A percentile compares a stretch with the other conserved stretches of the same genome.
Conservation (phyloP, 495 filamentous ascomycete genomes). For the Neurospora hispaniola region DNA sequence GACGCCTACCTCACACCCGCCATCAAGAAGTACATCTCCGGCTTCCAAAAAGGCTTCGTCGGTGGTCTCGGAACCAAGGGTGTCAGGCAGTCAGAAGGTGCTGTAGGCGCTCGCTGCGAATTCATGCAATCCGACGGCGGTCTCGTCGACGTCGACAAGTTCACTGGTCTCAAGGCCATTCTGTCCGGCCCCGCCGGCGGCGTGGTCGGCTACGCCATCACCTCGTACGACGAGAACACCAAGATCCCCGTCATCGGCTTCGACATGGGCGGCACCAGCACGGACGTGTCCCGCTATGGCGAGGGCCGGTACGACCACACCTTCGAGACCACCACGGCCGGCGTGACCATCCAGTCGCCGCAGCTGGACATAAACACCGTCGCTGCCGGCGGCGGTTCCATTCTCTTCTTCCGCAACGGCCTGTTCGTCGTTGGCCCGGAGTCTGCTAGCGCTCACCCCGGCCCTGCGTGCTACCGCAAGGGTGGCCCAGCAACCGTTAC, state of each 20-base stretch:
- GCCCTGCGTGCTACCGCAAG: slow-evolving; percentile 90
- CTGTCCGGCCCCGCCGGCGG: slow-evolving; percentile 73
- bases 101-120: slow-evolving; percentile 56
- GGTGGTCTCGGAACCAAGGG: slow-evolving; percentile 59
- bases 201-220: slow-evolving; percentile 89
- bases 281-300: slow-evolving; percentile 88
- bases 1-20: slow-evolving; percentile 95
- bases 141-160: slow-evolving; percentile 62
- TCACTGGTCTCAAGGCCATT: slow-evolving; percentile 67
- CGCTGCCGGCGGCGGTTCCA: slow-evolving; percentile 84
- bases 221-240: slow-evolving; percentile 77
- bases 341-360: slow-evolving; percentile 88
- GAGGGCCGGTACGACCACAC: slow-evolving; percentile 88
- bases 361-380: slow-evolving; percentile 98
- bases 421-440: slow-evolving; percentile 96
- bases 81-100: slow-evolving; percentile 46
- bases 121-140: slow-evolving; percentile 86
- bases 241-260: slow-evolving; percentile 91
- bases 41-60: slow-evolving; percentile 68
- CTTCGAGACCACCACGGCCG: slow-evolving; percentile 93
- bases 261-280: slow-evolving; percentile 91
- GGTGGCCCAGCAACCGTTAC: slow-evolving; percentile 88
- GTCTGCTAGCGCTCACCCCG: slow-evolving; percentile 85
- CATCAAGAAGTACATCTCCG: slow-evolving; percentile 89
- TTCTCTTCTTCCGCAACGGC: slow-evolving; percentile 83